phyloP scores from a whole-genome alignment of 495 filamentous ascomycete genomes.

The Neurospora sp. region DNA sequence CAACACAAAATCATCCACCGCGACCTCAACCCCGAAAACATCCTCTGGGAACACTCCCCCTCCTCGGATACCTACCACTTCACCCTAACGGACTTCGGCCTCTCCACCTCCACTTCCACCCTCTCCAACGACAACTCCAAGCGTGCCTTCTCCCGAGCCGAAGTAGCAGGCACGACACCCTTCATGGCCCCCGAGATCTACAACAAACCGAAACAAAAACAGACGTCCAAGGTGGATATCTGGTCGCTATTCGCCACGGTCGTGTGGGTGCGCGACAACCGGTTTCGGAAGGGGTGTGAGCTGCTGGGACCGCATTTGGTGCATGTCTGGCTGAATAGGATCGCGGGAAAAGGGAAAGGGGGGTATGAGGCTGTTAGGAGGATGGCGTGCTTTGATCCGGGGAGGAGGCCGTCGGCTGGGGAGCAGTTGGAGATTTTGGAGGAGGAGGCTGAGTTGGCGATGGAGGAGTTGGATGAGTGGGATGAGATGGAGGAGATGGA shows the following conservation, averaged over 20 bases:
- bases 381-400: constrained; percentile 17
- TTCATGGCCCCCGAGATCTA: constrained; percentile 28
- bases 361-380: constrained; percentile 9
- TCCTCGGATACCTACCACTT: constrained; percentile 19
- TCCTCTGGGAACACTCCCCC: constrained; percentile 32
- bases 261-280: constrained; percentile 19
- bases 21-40: constrained; percentile 75
- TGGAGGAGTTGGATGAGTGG: not conserved
- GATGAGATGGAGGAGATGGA: too few relatives aligned
- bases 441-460: not conserved
- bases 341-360: not conserved
- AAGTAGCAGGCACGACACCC: constrained; percentile 15
- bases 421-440: constrained; percentile 13
- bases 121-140: not conserved
- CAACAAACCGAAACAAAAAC: constrained; percentile 1
- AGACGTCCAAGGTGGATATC: constrained; percentile 30
- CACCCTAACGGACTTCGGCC: constrained; percentile 27
- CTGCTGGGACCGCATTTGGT: constrained; percentile 7
- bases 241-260: constrained; percentile 36
- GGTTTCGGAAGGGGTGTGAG: constrained; percentile 13
- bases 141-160: not conserved
- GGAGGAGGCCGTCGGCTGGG: constrained; percentile 12
- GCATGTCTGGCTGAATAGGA: constrained; percentile 9
- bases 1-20: constrained; percentile 59
- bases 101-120: constrained; percentile 16